Percentiles rank a stretch among this genome's conserved stretches.
Conservation (phyloP, 495 filamentous ascomycete species). For the Aspergillus indologenus region DNA sequence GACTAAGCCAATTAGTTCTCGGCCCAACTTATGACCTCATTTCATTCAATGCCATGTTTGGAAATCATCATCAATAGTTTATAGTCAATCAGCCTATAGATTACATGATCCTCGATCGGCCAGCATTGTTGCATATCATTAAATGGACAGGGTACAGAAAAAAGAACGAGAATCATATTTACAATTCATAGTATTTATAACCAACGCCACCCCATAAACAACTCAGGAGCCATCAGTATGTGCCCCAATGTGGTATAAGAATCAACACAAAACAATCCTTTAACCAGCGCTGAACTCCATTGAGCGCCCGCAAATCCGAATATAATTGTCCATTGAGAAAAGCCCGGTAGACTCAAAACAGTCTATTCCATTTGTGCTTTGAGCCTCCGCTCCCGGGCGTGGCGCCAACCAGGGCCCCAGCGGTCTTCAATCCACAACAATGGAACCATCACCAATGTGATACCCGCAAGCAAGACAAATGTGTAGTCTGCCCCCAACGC, state of each 20-base stretch:
- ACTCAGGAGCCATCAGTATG: background rate
- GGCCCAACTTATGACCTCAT: no score
- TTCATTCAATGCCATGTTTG: no score
- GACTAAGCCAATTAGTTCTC: no score
- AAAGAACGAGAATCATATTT: no score
- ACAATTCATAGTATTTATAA: no score
- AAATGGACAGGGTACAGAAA: no score
- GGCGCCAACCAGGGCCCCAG: slow-evolving; percentile 46
- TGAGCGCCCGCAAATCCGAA: background rate
- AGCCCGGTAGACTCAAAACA: no score
- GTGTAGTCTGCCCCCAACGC: slow-evolving; percentile 57
- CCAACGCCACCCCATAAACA: background rate
- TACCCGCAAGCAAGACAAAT: slow-evolving; percentile 58
- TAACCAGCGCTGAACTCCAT: background rate
- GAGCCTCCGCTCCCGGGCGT: slow-evolving; percentile 19
- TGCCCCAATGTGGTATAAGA: background rate
- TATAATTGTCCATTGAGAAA: no score
- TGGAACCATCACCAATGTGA: slow-evolving; percentile 35
- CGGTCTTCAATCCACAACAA: slow-evolving; percentile 38
- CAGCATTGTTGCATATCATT: no score
- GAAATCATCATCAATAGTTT: no score
- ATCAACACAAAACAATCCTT: background rate
- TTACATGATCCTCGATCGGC: no score
- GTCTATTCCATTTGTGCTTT: background rate
- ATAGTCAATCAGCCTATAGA: no score